Conservation (phyloP, 768 basidiomycete genomes). For the Amyloporia xantha region DNA sequence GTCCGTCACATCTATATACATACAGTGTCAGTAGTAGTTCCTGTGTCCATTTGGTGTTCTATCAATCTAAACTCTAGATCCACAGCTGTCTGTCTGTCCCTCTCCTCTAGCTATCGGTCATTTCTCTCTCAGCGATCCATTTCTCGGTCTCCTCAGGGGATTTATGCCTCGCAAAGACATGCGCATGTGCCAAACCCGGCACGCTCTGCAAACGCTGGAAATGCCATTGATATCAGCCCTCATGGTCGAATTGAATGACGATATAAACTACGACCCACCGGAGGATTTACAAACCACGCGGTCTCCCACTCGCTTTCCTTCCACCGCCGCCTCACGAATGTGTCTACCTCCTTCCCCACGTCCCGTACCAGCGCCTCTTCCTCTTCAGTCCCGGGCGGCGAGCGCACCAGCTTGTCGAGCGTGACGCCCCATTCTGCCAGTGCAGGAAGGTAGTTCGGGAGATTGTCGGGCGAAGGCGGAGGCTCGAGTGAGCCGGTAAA, state of each 20-base stretch:
- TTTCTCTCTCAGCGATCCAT: not conserved
- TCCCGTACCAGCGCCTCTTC: constrained; percentile 44
- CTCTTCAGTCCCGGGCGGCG: constrained; percentile 41
- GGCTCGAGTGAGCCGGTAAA: constrained; percentile 58
- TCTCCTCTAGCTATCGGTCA: no score
- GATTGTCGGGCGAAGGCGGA: constrained; percentile 52
- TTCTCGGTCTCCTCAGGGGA: constrained; percentile 16
- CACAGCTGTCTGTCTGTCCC: no score
- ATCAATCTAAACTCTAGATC: not conserved
- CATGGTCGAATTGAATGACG: not conserved
- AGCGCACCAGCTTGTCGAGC: constrained; percentile 50
- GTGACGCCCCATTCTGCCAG: constrained; percentile 70
- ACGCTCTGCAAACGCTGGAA: constrained; percentile 77
- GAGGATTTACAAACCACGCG: constrained; percentile 88
- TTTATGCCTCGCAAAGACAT: constrained; percentile 73
- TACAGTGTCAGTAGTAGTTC: not conserved
- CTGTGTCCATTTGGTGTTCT: not conserved
- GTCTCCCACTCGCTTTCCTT: constrained; percentile 75
- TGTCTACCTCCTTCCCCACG: constrained; percentile 53
- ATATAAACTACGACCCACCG: constrained; percentile 44
- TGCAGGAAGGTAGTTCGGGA: constrained; percentile 51
- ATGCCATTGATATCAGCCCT: constrained; percentile 5
- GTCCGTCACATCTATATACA: not conserved
- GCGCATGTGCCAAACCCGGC: constrained; percentile 75
- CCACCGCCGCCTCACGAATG: constrained; percentile 65